A percentile compares a stretch with the other conserved stretches of the same genome.
Conservation (phyloP, 495 filamentous ascomycete genomes). For the Penicillium manginii region DNA sequence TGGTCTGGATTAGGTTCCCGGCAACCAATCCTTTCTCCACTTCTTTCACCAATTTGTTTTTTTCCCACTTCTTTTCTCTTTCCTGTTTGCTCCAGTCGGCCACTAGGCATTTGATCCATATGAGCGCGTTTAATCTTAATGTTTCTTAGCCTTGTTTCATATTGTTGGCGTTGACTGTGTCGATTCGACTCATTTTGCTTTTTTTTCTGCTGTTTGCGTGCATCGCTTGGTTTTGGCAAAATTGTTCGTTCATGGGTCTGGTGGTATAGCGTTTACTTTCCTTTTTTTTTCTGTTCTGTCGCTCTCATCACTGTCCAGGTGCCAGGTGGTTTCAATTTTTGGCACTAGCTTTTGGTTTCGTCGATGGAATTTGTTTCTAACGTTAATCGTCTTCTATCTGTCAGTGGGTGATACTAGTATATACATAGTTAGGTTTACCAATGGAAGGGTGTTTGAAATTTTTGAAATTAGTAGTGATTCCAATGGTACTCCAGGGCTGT, state of each 20-base stretch:
- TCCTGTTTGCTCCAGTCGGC: slow-evolving; percentile 3
- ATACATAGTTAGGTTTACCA: not conserved
- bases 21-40: not conserved
- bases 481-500: too few relatives aligned
- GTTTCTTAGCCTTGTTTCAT: slow-evolving; percentile 8
- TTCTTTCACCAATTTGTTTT: slow-evolving; percentile 13
- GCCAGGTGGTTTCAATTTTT: slow-evolving; percentile 1
- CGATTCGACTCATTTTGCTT: slow-evolving; percentile 5
- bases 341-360: slow-evolving; percentile 7
- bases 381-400: slow-evolving; percentile 12
- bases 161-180: slow-evolving; percentile 5
- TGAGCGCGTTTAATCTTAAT: slow-evolving; percentile 12
- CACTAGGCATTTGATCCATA: slow-evolving; percentile 4
- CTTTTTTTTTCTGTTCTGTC: not conserved
- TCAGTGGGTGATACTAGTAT: too few relatives aligned
- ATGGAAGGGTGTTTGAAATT: not conserved
- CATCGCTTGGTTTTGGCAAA: slow-evolving; percentile 6
- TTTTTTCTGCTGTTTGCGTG: slow-evolving; percentile 10
- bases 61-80: slow-evolving; percentile 8
- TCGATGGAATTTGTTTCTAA: slow-evolving; percentile 8
- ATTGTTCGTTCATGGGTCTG: slow-evolving; percentile 4
- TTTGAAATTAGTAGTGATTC: not conserved
- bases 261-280: not conserved
- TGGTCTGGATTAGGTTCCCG: slow-evolving; percentile 12
- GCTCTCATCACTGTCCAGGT: not conserved